Evolutionary conservation across 345 rosid species (phyloP).

Genomic region (Iberis pinnata): DNA sequence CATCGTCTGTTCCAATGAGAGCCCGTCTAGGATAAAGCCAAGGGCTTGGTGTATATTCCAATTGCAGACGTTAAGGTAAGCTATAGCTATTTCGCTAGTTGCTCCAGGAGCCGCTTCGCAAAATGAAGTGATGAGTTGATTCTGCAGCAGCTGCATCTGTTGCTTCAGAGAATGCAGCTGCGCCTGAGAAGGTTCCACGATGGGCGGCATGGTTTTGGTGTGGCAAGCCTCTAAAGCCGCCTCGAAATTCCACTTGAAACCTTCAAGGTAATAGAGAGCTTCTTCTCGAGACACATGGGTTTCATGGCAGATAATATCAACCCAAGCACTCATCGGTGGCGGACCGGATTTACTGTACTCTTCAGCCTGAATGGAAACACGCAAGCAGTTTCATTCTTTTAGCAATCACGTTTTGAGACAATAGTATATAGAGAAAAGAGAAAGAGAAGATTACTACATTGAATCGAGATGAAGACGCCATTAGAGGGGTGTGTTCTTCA

Average conservation of each 20-base stretch:
- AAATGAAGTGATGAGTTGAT: neutral
- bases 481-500: neutral
- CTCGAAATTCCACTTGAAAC: neutral
- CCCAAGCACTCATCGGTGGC: neutral
- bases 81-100: neutral
- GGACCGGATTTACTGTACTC: neutral
- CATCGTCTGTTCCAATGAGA: neutral
- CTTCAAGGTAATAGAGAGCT: constrained; percentile 16
- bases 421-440: neutral
- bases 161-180: neutral
- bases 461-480: constrained; percentile 6
- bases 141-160: neutral
- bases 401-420: neutral
- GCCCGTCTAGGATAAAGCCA: neutral
- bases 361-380: neutral
- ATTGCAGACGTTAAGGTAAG: neutral
- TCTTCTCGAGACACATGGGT: neutral
- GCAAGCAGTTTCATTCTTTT: neutral
- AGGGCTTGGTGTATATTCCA: neutral
- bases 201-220: neutral
- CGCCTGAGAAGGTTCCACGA: neutral
- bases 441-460: neutral
- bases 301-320: neutral
- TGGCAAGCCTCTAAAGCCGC: constrained; percentile 4
- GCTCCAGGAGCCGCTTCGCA: neutral